Evolutionary conservation across 805 yeast genomes (phyloP), one percentile per base, ranked within the genome.

Genomic region (Wickerhamiella sorbophila): DNA sequence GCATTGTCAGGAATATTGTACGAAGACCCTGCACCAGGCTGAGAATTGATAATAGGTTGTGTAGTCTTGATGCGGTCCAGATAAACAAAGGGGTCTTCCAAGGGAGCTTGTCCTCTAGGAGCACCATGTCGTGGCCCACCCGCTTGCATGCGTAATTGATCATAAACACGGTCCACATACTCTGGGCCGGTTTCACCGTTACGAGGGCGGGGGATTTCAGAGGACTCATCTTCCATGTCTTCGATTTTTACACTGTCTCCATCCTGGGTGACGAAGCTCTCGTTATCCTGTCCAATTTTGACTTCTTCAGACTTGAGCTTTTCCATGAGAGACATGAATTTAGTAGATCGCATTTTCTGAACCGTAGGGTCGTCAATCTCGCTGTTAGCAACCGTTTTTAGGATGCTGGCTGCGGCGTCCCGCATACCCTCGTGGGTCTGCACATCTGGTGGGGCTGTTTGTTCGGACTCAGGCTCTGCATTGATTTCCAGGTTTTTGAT

Each of bases 61-160:
- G 33, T 40, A 32, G 45, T 36, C 16, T 46, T 48, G 17, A 40
- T 21, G 1, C 47, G 42, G 15, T 44, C 35, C 31, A 51, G 35
- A 46, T 49, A 52, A 14, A 45, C 52, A 5, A 48, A 43, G 17
- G 53, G 53, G 31, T 49, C 53, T 15, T 52, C 56, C 5, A 47
- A 45, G 2, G 49, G 42, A 18, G 48, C 39, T 22, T 43, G 40
- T 33, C 43, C 45, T 4, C 38, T 38, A 15, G 22, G 38, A 31
- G 33, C 15, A 8, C 33, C 15, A 6, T 31, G 33, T 9, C 9
- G 15, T 6, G 15, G 15, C 9, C 5, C 8, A n/a, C 33, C 33
- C 33, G 15, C 8, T 5, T 5, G 19, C 6, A 22, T 4, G 6
- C 20, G n/a, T 6, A 10, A 10, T 19, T 34, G 27, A 5, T 8